Base-by-base conservation (phyloP, 2,329 filamentous ascomycete species). In the Beauveria bassiana region DNA sequence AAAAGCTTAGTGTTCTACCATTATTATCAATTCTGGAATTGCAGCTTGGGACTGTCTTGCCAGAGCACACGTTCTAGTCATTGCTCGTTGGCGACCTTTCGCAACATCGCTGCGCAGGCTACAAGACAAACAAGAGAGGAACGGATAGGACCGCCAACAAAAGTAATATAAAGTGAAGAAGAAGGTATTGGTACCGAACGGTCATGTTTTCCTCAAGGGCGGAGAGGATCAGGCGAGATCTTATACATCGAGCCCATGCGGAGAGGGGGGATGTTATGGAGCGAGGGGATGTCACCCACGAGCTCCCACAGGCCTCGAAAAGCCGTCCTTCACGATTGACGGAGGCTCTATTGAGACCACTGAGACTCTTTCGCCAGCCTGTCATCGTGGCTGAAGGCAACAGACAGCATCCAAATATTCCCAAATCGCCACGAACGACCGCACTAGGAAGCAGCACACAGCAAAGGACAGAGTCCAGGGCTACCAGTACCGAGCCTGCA, bases 361-460 rank as follows among this genome's bases (percentile, higher is more conserved):
- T 61, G 20, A 16, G 31, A 10, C 16, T 49, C 4, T 4, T 28
- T 45, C 46, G 47, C 5, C 31, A 46, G 5, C 24, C 50, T 24
- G 31, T 1, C 6, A 18, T 9, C n/a, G 26, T n/a, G 24, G 22
- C 16, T 3, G 31, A n/a, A 22, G 16, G 14, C 2, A 20, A 20
- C 31, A 71, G 73, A 38, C 70, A 77, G 59, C 70, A 73, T 61
- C 53, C 49, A 7, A 54, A 49, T 49, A 47, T 22, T 22, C 61
- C 61, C 26, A 62, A 62, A 31, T 59, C 61, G 3, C 54, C 61
- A 68, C 12, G n/a, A 40, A 28, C 28, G 8, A 40, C 8, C 9
- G 7, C 31, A 18, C 16, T 14, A 5, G n/a, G n/a, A 28, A n/a
- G 5, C 31, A 24, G 31, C 10, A 20, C 5, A 42, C 31, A 42